phyloP scores from a whole-genome alignment of 306 rosid species.

The Trichosanthes truncata region DNA sequence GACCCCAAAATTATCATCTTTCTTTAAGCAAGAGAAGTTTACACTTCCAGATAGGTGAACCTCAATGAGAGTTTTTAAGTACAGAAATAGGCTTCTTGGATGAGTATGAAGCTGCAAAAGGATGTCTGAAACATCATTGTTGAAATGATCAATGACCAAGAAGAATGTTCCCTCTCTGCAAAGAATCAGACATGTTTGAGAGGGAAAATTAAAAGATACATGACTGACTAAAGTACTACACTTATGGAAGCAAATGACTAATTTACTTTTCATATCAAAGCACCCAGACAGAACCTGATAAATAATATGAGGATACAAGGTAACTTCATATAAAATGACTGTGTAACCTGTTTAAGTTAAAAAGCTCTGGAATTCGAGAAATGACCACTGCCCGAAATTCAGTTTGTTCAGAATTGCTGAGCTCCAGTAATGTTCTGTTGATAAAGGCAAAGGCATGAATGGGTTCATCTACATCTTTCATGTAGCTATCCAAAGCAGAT shows the following conservation, averaged over 20 bases:
- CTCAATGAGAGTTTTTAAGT: slow-evolving; percentile 77
- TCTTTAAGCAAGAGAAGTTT: slow-evolving; percentile 50
- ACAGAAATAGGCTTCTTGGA: slow-evolving; percentile 77
- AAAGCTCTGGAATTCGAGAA: slow-evolving; percentile 62
- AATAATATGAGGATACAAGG: slow-evolving; percentile 5
- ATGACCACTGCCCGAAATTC: slow-evolving; percentile 57
- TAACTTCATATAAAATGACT: neutral
- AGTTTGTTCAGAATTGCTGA: slow-evolving; percentile 31
- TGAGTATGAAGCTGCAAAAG: slow-evolving; percentile 58
- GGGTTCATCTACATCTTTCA: slow-evolving; percentile 80
- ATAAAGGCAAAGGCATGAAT: slow-evolving; percentile 84
- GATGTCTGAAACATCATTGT: slow-evolving; percentile 52
- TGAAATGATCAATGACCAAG: slow-evolving; percentile 61
- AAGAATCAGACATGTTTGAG: slow-evolving; percentile 16
- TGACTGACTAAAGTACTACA: neutral
- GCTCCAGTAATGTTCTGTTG: slow-evolving; percentile 44
- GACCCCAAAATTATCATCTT: slow-evolving; percentile 28
- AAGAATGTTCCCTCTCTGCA: slow-evolving; percentile 70
- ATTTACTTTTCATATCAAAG: neutral
- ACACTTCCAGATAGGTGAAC: slow-evolving; percentile 79
- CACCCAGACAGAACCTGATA: slow-evolving; percentile 6
- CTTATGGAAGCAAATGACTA: neutral
- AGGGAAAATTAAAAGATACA: slow-evolving; percentile 1
- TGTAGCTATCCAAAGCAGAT: slow-evolving; percentile 83
- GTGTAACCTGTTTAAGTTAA: slow-evolving; percentile 64